Evolutionary conservation across 352 stramenopile genomes (phyloP).

Genomic region (Phytophthora megakarya): DNA sequence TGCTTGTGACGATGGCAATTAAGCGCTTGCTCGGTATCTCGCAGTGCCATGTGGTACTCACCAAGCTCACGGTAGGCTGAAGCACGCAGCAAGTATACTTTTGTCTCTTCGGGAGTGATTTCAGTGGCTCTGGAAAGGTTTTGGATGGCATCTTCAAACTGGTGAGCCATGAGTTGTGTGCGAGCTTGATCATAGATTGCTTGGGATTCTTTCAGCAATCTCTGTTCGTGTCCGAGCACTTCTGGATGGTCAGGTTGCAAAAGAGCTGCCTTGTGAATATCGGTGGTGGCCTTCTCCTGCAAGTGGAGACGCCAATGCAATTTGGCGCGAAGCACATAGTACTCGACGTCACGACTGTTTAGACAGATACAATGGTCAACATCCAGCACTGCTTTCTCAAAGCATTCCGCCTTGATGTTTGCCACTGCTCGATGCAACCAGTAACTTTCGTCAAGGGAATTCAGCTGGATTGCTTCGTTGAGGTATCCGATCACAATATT

Average conservation of each 20-base stretch:
- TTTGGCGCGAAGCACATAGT: slow-evolving; percentile 82
- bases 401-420: slow-evolving; percentile 57
- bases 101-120: slow-evolving; percentile 69
- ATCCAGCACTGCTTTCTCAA: slow-evolving; percentile 81
- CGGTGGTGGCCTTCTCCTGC: slow-evolving; percentile 71
- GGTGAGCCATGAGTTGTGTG: slow-evolving; percentile 50
- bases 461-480: slow-evolving; percentile 76
- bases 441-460: slow-evolving; percentile 70
- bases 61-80: slow-evolving; percentile 67
- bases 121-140: slow-evolving; percentile 69
- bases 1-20: slow-evolving; percentile 49
- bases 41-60: slow-evolving; percentile 60
- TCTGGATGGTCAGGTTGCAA: slow-evolving; percentile 71
- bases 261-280: slow-evolving; percentile 63
- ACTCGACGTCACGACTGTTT: slow-evolving; percentile 77
- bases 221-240: slow-evolving; percentile 71
- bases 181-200: slow-evolving; percentile 73
- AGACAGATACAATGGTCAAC: slow-evolving; percentile 83
- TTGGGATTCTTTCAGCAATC: slow-evolving; percentile 70
- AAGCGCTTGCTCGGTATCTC: slow-evolving; percentile 66
- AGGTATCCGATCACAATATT: slow-evolving; percentile 68
- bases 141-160: slow-evolving; percentile 64
- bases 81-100: slow-evolving; percentile 71
- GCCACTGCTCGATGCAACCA: slow-evolving; percentile 80
- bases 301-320: slow-evolving; percentile 80